Evolutionary conservation across 495 filamentous ascomycete genomes (phyloP).

Genomic region (Niebla homalea): DNA sequence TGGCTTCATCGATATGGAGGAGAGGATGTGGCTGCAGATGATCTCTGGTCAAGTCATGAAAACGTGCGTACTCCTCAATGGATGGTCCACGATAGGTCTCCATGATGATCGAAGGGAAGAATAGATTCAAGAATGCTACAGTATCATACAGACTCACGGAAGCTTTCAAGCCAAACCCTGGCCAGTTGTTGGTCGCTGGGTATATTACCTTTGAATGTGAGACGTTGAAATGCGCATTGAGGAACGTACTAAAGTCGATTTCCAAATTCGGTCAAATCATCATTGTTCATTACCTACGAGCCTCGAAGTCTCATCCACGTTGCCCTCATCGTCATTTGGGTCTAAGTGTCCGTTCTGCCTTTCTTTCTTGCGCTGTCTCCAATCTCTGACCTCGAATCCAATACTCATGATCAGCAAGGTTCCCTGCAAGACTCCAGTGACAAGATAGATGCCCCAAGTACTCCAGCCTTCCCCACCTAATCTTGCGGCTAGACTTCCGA

Average conservation of each 20-base stretch:
- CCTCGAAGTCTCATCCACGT: slow-evolving; percentile 8
- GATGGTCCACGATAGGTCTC: slow-evolving; percentile 17
- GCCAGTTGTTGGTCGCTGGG: not conserved
- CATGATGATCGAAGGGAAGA: slow-evolving; percentile 10
- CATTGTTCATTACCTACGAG: slow-evolving; percentile 10
- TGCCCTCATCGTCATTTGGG: slow-evolving; percentile 1
- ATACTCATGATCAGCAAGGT: slow-evolving; percentile 68
- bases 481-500: slow-evolving; percentile 66
- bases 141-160: not conserved
- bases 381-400: slow-evolving; percentile 45
- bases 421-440: slow-evolving; percentile 80
- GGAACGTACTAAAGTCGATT: not conserved
- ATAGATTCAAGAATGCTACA: not conserved
- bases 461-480: slow-evolving; percentile 83
- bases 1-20: not conserved
- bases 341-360: not conserved
- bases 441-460: slow-evolving; percentile 76
- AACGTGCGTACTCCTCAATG: slow-evolving; percentile 32
- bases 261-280: not conserved
- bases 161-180: too few relatives aligned
- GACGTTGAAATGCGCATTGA: not conserved
- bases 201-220: not conserved
- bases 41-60: slow-evolving; percentile 24
- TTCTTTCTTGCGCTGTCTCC: slow-evolving; percentile 2
- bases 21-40: slow-evolving; percentile 19